Evolutionary conservation across 306 rosid genomes (phyloP), one percentile per base, ranked within the genome.

Genomic region (Hylodesmum podocarpum): DNA sequence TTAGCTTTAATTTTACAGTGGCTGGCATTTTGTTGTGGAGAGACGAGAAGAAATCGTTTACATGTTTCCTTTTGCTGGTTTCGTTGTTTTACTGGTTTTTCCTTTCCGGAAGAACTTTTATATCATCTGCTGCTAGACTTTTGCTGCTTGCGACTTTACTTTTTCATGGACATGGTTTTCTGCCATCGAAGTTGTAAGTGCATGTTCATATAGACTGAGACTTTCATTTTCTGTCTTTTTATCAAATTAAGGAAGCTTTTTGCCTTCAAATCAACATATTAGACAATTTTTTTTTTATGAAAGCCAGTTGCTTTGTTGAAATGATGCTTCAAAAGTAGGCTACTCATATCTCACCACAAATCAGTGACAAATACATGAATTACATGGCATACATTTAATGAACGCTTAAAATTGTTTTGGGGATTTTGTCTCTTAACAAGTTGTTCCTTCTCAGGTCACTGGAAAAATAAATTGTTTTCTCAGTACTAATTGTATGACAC

Each of bases 21-120:
- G 97, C 98, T 28, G 86, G 78, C 46, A 70, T 94, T 81, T 83
- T 94, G 89, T 86, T 88, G 85, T 94, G 98, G 98, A 94, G 96
- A 77, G 87, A 94, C 18, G 97, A 94, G 90, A 89, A 63, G 85
- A 87, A 83, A 63, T 87, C 98, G 58, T 94, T 91, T 86, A 43
- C 82, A 10, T 88, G 54, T 75, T 94, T 94, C 80, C 77, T 88
- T 78, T 81, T 83, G 43, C 73, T 84, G 78, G 77, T 75, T 82
- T 75, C 86, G 70, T 66, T 88, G 86, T 89, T 89, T 77, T 86
- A 88, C 84, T 91, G 97, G 96, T 91, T 91, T 84, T 91, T 87
- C 86, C 83, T 94, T 57, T 86, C 85, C 62, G 97, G 94, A 84
- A 76, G 82, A 79, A 76, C 91, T 65, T 88, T 94, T 81, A 73